A percentile compares a stretch with the other conserved stretches of the same genome.
Conservation (phyloP, 2,329 filamentous ascomycete species). For the Elsinoe perseae region DNA sequence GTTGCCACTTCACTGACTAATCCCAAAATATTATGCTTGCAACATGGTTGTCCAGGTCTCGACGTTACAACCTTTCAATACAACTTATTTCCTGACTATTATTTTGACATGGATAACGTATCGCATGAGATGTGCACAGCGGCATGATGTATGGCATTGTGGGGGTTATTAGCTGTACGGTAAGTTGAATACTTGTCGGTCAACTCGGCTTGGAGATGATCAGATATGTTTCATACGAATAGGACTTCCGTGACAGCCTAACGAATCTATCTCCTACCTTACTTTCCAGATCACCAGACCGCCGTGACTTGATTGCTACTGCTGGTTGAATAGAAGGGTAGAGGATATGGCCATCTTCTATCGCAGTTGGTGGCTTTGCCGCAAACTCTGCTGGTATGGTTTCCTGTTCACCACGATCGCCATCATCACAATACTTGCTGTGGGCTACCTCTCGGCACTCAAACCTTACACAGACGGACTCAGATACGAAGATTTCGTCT, state of each 20-base stretch:
- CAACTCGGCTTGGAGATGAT: background rate
- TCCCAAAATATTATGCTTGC: too few relatives aligned
- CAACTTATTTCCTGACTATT: too few relatives aligned
- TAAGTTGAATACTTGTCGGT: background rate
- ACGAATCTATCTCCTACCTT: too few relatives aligned
- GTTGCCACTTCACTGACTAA: too few relatives aligned
- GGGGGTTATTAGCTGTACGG: background rate
- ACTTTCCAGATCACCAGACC: too few relatives aligned
- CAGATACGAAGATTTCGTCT: background rate
- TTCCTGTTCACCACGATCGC: background rate
- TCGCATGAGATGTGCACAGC: too few relatives aligned
- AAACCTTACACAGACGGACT: background rate
- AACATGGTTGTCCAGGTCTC: too few relatives aligned
- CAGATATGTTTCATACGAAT: background rate
- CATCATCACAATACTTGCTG: background rate
- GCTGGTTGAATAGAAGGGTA: too few relatives aligned
- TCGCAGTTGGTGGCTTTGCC: background rate
- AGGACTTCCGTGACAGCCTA: too few relatives aligned
- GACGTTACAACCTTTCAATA: too few relatives aligned
- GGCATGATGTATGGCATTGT: background rate
- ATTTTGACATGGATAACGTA: too few relatives aligned
- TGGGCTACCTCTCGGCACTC: background rate
- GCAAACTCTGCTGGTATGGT: constrained; percentile 1
- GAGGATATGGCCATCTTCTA: background rate
- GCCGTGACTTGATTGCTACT: too few relatives aligned